Evolutionary conservation across 768 basidiomycete species (phyloP), one percentile per base, ranked within the genome.

Genomic region (Calvatia gigantea): DNA sequence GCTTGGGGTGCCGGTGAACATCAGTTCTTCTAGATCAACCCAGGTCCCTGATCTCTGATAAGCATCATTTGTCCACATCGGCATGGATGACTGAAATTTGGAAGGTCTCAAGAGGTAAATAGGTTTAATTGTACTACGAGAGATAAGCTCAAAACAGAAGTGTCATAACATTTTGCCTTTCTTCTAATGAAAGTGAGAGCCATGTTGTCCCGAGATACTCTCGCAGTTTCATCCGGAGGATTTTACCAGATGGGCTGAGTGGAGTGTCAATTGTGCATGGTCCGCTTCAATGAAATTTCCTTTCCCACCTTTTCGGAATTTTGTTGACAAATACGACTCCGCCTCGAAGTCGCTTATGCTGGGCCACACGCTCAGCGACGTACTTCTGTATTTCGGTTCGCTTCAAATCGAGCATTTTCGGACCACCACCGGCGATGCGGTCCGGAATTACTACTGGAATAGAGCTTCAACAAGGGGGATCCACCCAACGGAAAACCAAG

Each of bases 331-430:
- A 50, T 17, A 50, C 17, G 19, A 50, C 35, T 8, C 48, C 48
- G 7, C 48, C 48, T 21, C 48, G 31, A 14, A 50, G 48, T 12
- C 35, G 48, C 25, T 50, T 50, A 14, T 50, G 48, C 9, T 37
- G 48, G 15, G 48, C 48, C 5, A 50, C 48, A 12, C 33, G 48
- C 11, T 50, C 48, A 14, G 48, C 31, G n/a, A 50, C 48, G 19
- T 50, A 50, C 35, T 50, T 50, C 23, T 50, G 48, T 11, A 50
- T 50, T 23, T 50, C 21, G 21, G 21, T 27, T 19, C 33, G 6
- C 31, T 50, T 27, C 32, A 12, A 12, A 21, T 50, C 48, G 1
- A 50, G 32, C 14, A 33, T 15, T 25, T 17, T 5, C 23, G 48
- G 31, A 23, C 37, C 33, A 2, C 15, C 33, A 11, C 12, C 19